phyloP scores from a whole-genome alignment of 2,329 filamentous ascomycete species.

The Aspergillus calidoustus region DNA sequence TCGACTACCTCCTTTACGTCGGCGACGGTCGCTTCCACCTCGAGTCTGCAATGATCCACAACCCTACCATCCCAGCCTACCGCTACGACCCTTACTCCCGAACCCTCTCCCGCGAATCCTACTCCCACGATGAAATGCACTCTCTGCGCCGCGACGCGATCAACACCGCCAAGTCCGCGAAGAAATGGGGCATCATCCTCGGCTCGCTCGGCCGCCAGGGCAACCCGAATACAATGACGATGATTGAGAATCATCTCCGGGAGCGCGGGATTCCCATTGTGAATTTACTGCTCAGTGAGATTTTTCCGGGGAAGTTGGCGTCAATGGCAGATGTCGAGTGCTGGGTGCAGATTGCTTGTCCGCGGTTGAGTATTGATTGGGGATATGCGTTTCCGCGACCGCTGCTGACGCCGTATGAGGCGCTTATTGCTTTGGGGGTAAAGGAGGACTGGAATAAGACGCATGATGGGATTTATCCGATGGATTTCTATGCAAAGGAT shows the following conservation, averaged over 20 bases:
- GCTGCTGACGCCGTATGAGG: conserved; percentile 91
- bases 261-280: conserved; percentile 77
- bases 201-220: conserved; percentile 92
- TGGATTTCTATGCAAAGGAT: conserved; percentile 97
- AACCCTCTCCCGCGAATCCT: conserved; percentile 86
- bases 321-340: conserved; percentile 94
- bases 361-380: conserved; percentile 97
- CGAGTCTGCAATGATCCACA: conserved; percentile 99
- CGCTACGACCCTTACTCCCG: conserved; percentile 96
- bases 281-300: conserved; percentile 87
- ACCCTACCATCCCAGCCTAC: conserved; percentile 87
- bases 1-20: conserved; percentile 84
- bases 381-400: conserved; percentile 93
- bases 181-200: conserved; percentile 93
- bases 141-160: conserved; percentile 79
- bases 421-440: conserved; percentile 82
- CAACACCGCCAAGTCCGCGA: conserved; percentile 71
- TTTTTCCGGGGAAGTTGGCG: conserved; percentile 92
- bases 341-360: conserved; percentile 98
- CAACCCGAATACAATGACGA: conserved; percentile 86
- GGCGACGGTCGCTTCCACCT: conserved; percentile 95
- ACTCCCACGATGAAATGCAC: conserved; percentile 91
- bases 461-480: conserved; percentile 76
- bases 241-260: conserved; percentile 79
- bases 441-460: conserved; percentile 72